Percentiles rank a stretch among this genome's conserved stretches.
phyloP scores from a whole-genome alignment of 169 alveolate genomes.

The Neospora caninum region DNA sequence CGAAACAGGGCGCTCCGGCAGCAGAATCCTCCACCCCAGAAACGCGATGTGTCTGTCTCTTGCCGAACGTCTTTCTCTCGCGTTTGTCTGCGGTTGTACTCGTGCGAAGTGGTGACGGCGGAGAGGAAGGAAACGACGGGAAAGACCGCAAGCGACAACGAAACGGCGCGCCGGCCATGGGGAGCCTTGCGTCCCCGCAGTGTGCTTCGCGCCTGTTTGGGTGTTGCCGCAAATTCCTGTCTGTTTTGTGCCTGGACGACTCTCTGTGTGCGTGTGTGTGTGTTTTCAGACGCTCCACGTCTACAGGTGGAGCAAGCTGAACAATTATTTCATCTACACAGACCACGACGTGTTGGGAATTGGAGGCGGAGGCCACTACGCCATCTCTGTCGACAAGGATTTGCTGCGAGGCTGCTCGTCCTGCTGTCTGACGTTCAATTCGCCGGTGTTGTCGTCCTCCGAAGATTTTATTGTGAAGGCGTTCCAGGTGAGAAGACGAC shows the following conservation, averaged over 20 bases:
- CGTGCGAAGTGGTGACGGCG: no score
- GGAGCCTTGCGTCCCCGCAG: no score
- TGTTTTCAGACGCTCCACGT: constrained; percentile 70
- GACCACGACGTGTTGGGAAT: constrained; percentile 76
- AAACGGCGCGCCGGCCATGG: no score
- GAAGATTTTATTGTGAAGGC: constrained; percentile 63
- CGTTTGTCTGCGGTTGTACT: no score
- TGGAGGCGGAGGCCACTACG: constrained; percentile 84
- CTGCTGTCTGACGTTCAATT: constrained; percentile 70
- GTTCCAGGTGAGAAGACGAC: constrained; percentile 50
- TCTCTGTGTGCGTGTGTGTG: neutral
- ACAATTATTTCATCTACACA: constrained; percentile 77
- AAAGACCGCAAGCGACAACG: no score
- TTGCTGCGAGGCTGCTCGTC: constrained; percentile 62
- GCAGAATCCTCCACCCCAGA: no score
- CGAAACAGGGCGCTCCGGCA: no score
- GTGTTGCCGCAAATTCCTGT: neutral
- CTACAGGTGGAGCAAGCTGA: constrained; percentile 78
- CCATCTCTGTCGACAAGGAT: constrained; percentile 73
- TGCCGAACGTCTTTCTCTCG: no score
- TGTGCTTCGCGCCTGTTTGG: no score
- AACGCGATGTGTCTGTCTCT: no score
- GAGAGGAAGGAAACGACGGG: no score
- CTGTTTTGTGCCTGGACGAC: neutral
- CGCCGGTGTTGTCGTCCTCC: constrained; percentile 66